Base-by-base conservation (phyloP, 2,329 filamentous ascomycete genomes). In the Chaetomium sp. region DNA sequence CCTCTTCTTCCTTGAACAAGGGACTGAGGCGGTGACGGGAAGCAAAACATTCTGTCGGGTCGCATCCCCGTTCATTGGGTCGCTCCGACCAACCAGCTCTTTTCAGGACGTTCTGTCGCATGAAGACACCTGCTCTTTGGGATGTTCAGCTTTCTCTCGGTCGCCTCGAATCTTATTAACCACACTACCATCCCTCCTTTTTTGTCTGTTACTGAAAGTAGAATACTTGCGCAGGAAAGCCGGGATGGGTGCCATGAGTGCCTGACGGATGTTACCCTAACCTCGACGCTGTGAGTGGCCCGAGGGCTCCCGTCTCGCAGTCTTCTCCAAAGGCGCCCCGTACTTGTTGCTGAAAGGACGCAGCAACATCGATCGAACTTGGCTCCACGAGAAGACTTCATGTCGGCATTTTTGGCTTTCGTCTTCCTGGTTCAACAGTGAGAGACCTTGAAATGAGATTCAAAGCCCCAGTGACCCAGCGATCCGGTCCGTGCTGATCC, bases 401-500 rank as follows among this genome's bases (percentile, higher is more conserved):
- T 14, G n/a, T 43, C 41, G 32, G 37, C 37, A 38, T 27, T 27
- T 27, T 27, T 27, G 19, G 19, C 19, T 27, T 27, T 27, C 19
- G 37, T 8, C 37, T 38, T 38, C 37, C 37, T 38, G 19, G 19
- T 38, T 38, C 37, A 9, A 12, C 37, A 27, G 37, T 4, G 37
- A 8, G 8, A 38, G 37, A 38, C 12, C 37, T 38, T 4, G 12
- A 38, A n/a, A n/a, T 27, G 19, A 27, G 19, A 27, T 27, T 34
- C 35, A 14, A 14, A 37, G 43, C 32, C 46, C 53, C 27, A 47
- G 49, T 35, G 55, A 53, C 54, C 60, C 60, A 59, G 55, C 54
- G 49, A 55, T 49, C 55, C 53, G 62, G 62, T 52, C 59, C 58
- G 55, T 61, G 62, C 58, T 64, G 61, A 64, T 62, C 62, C 55